Evolutionary conservation across 352 stramenopile species (phyloP), one percentile per base, ranked within the genome.

Genomic region (Phytophthora cryptogea): DNA sequence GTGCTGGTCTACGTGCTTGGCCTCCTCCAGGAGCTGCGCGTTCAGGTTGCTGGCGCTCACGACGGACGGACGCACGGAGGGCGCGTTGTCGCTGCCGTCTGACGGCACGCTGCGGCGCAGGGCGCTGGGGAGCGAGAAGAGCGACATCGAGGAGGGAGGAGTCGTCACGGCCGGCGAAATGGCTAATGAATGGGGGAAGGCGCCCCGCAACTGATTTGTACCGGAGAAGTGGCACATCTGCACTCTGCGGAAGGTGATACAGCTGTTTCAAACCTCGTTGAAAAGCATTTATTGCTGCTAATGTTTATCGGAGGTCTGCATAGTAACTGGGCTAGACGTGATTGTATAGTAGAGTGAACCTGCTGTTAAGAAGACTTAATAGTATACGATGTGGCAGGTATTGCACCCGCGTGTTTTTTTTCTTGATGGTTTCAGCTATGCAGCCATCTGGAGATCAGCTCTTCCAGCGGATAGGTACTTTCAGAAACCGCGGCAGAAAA

Each of bases 61-160:
- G 35, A 94, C 66, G 3, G 84, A 94, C 51, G 84, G 84, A 1
- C 84, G 84, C 46, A 80, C 52, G 26, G 74, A 69, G 4, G 51
- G 36, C 17, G 66, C 54, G 23, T 59, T 59, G 35, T 89, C 82
- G 28, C 66, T 76, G 51, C 70, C 73, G 28, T 85, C 76, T 31
- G 70, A 83, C 41, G 74, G 74, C 26, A 83, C 73, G 52, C 69
- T 87, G 49, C 68, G 70, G 28, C 82, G 76, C 55, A 92, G 80
- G 23, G 88, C 77, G 54, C 78, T 83, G 50, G 83, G 80, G 45
- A 94, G 70, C 51, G 80, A 92, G 74, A 94, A 92, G 67, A 88
- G 85, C 68, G 84, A 89, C 80, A 92, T 92, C 14, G 50, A 9
- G 4, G 10, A 23, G 23, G 41, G 35, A 14, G 9, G 32, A 42